Conservation (phyloP, 768 basidiomycete species). For the Pholiota microspora region DNA sequence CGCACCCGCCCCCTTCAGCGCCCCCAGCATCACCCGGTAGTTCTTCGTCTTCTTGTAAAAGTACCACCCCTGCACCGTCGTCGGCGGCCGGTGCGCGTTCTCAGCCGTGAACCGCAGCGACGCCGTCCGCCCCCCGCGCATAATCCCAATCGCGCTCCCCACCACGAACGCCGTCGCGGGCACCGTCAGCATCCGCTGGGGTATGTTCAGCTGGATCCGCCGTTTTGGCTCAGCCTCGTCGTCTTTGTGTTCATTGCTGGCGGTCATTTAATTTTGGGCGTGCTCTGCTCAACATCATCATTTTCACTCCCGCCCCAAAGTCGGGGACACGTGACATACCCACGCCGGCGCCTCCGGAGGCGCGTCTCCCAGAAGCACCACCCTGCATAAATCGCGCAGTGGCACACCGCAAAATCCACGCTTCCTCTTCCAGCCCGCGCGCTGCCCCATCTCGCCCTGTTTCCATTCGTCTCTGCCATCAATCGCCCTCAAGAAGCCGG, state of each 20-base stretch:
- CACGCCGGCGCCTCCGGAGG: not conserved
- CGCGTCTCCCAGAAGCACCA: not conserved
- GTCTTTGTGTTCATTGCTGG: conserved; percentile 5
- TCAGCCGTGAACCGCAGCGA: conserved; percentile 86
- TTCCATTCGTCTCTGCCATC: not conserved
- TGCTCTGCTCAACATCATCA: not conserved
- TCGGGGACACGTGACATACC: not conserved
- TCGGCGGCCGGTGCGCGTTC: conserved; percentile 85
- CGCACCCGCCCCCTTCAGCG: conserved; percentile 60
- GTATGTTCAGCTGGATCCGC: conserved; percentile 39
- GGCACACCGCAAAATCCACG: conserved; percentile 1
- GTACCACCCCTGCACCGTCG: conserved; percentile 89
- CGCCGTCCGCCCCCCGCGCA: conserved; percentile 70
- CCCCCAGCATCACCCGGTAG: conserved; percentile 77
- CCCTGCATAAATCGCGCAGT: not conserved
- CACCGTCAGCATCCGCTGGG: conserved; percentile 59
- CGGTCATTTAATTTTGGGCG: not conserved
- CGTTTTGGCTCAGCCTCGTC: conserved; percentile 11
- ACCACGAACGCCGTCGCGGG: conserved; percentile 57
- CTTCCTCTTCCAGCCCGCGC: not conserved
- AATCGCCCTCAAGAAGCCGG: not conserved
- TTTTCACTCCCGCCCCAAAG: not conserved
- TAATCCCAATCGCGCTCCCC: conserved; percentile 68
- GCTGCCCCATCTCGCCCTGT: not conserved
- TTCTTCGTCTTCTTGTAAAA: conserved; percentile 97